These are phyloP conservation scores for Aegilops bicornis DNA, from an alignment of 176 grass and related monocot species.

Conservation along the genomic window DNA sequence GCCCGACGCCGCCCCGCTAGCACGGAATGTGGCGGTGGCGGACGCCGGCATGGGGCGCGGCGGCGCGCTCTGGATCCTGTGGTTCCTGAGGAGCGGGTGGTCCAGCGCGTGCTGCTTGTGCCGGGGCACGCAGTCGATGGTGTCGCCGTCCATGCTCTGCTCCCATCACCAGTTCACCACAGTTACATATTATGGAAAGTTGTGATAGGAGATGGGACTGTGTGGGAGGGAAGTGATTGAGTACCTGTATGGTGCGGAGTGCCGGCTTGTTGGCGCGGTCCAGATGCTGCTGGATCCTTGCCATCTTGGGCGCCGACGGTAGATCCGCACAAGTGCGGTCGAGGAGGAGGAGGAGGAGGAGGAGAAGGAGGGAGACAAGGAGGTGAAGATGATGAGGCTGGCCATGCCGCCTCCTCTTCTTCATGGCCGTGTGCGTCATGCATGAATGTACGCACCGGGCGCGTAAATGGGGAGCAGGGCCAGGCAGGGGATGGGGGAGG, in stretches of 20 bases:
- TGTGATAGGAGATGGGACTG: not conserved
- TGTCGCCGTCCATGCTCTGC: constrained; percentile 78
- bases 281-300: constrained; percentile 60
- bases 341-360: not conserved
- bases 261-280: constrained; percentile 65
- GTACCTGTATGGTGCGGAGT: constrained; percentile 56
- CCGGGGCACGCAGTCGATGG: constrained; percentile 78
- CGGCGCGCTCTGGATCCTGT: constrained; percentile 65
- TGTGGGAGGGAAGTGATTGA: not conserved
- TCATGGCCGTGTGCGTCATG: constrained; percentile 26
- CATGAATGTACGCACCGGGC: not conserved
- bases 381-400: not conserved
- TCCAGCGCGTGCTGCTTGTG: constrained; percentile 72
- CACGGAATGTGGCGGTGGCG: not conserved
- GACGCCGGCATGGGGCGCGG: not conserved
- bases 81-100: constrained; percentile 64
- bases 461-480: constrained; percentile 19
- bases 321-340: not conserved
- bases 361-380: constrained; percentile 8
- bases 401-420: not conserved
- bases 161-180: not conserved
- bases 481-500: constrained; percentile 11
- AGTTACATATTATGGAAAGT: not conserved
- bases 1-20: not conserved
- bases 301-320: not conserved